These are phyloP conservation scores for Phalaenopsis equestris DNA, from an alignment of 106 monocot species.

Conservation along the genomic window DNA sequence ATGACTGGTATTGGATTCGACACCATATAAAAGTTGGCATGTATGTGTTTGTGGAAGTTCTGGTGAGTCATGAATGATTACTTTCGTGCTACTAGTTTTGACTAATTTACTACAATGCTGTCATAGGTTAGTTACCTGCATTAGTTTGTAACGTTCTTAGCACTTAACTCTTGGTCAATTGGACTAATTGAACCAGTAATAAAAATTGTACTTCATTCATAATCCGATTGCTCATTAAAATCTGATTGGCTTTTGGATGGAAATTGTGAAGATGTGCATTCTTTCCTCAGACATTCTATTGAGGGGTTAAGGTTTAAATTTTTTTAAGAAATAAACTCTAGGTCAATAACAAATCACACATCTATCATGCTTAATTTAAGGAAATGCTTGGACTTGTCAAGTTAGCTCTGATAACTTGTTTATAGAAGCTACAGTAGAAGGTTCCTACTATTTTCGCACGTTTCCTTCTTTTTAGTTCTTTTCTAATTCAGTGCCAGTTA, in stretches of 20 bases:
- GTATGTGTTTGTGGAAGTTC: slow-evolving; percentile 80
- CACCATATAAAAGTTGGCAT: slow-evolving; percentile 97
- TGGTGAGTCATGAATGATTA: slow-evolving; percentile 37
- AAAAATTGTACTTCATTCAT: too few species aligned
- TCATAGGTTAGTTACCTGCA: background rate
- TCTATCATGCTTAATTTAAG: too few species aligned
- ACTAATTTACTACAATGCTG: background rate
- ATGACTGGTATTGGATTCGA: slow-evolving; percentile 98
- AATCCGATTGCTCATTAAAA: too few species aligned
- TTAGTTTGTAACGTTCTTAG: background rate
- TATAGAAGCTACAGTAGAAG: too few species aligned
- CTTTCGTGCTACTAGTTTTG: background rate
- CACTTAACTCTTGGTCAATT: background rate
- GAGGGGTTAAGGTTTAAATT: too few species aligned
- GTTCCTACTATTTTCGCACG: background rate
- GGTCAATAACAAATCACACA: too few species aligned
- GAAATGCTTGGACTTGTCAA: too few species aligned
- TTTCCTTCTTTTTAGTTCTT: background rate
- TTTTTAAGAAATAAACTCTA: too few species aligned
- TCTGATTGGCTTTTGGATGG: too few species aligned
- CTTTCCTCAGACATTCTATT: too few species aligned
- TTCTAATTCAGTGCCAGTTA: background rate
- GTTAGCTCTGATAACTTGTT: too few species aligned
- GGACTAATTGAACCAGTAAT: background rate
- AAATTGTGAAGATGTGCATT: too few species aligned